Conservation (phyloP, 331 rosid genomes). For the Acacia concinna region DNA sequence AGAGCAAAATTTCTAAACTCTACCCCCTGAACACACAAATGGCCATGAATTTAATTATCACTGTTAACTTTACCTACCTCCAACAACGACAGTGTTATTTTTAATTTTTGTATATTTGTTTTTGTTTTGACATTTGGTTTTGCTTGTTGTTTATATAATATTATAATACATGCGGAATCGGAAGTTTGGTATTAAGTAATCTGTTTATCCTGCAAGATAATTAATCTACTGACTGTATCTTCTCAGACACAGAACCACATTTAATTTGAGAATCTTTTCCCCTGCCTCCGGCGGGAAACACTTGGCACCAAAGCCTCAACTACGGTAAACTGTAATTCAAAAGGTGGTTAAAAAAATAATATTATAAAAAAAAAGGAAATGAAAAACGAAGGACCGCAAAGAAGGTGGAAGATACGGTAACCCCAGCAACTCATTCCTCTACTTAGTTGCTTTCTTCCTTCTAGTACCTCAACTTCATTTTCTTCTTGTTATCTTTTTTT, state of each 20-base stretch:
- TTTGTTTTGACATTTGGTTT: neutral
- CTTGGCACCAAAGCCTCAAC: slow-evolving; percentile 28
- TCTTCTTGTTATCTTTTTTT: neutral
- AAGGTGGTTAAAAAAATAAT: neutral
- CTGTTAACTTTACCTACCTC: neutral
- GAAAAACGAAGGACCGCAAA: neutral
- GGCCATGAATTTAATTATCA: slow-evolving; percentile 14
- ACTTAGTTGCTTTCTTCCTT: slow-evolving; percentile 5
- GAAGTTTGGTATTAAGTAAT: neutral
- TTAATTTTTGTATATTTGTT: neutral
- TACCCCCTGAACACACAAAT: slow-evolving; percentile 17
- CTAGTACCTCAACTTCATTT: neutral
- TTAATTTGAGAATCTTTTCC: slow-evolving; percentile 33
- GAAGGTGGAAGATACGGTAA: slow-evolving; percentile 32
- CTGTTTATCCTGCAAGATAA: neutral
- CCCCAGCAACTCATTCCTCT: slow-evolving; percentile 33
- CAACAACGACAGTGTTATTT: slow-evolving; percentile 14
- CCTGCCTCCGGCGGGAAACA: neutral
- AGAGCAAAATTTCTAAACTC: neutral
- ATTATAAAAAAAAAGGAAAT: neutral
- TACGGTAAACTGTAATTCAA: slow-evolving; percentile 19
- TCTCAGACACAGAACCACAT: slow-evolving; percentile 16
- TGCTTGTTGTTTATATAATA: neutral
- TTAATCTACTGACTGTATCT: neutral
- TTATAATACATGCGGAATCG: neutral